Conservation (phyloP, 2,329 filamentous ascomycete genomes). For the Microdochium bolleyi region DNA sequence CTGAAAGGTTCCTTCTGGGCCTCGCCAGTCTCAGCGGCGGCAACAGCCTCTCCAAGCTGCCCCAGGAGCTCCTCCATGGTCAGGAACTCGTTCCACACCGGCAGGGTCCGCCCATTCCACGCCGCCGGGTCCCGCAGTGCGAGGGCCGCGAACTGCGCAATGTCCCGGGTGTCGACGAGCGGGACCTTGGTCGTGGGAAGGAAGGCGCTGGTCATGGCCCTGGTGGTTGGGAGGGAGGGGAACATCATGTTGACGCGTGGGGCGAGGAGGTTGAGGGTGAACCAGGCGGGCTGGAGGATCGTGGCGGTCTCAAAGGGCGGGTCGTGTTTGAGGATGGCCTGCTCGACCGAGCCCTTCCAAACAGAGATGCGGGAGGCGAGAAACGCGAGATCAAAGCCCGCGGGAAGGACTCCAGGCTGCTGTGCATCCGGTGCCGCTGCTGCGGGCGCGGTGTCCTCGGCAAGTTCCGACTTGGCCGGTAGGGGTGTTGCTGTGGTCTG, state of each 20-base stretch:
- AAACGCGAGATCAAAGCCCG: too few relatives aligned
- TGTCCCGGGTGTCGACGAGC: conserved; percentile 36
- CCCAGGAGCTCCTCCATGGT: background rate
- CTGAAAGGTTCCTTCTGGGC: background rate
- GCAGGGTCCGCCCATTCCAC: conserved; percentile 5
- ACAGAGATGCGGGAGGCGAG: too few relatives aligned
- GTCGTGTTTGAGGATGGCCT: too few relatives aligned
- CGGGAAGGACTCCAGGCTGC: too few relatives aligned
- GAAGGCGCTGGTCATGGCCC: conserved; percentile 27
- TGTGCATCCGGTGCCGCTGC: too few relatives aligned
- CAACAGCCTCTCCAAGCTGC: background rate
- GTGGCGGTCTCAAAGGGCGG: background rate
- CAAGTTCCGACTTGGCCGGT: too few relatives aligned
- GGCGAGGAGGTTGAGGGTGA: background rate
- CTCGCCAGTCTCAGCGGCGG: background rate
- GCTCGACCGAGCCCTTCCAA: too few relatives aligned
- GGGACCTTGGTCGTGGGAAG: conserved; percentile 26
- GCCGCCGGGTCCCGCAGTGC: conserved; percentile 2
- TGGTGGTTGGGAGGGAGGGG: conserved; percentile 26
- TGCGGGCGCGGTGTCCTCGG: too few relatives aligned
- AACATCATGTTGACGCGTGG: conserved; percentile 20
- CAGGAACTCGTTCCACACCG: conserved; percentile 3
- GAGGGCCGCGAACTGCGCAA: conserved; percentile 31
- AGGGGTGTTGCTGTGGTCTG: too few relatives aligned
- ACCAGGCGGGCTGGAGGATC: background rate